Conservation (phyloP, 192 early-diverging fungal species). For the Coemansia guatemalensis region DNA sequence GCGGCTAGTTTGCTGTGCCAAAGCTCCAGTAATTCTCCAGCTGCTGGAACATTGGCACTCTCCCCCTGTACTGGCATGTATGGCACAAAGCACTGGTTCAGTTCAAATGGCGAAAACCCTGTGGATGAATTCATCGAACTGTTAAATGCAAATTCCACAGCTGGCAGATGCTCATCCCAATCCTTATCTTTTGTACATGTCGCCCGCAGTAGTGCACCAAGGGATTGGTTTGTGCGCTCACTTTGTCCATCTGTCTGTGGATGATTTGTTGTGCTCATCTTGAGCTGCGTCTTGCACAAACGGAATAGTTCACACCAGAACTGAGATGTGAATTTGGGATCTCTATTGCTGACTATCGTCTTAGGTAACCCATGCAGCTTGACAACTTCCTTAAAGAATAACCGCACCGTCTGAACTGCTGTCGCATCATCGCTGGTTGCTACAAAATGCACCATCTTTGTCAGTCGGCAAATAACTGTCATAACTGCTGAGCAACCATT, state of each 20-base stretch:
- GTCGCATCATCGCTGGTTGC: no score
- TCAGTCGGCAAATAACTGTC: no score
- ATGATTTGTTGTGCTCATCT: no score
- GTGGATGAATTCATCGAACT: background rate
- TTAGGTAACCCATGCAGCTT: constrained; percentile 4
- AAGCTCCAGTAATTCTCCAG: background rate
- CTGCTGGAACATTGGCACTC: background rate
- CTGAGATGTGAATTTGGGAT: no score
- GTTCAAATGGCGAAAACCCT: no score
- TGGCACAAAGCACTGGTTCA: no score
- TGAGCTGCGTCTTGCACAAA: background rate
- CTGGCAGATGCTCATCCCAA: no score
- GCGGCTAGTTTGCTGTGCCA: background rate
- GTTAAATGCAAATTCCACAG: constrained; percentile 5
- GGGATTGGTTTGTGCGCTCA: constrained; percentile 1
- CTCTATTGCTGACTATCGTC: background rate
- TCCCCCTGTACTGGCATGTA: constrained; percentile 11
- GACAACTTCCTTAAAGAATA: constrained; percentile 1
- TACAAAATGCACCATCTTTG: no score
- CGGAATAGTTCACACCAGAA: background rate
- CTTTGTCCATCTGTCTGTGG: no score
- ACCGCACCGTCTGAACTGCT: background rate
- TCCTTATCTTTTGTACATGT: no score
- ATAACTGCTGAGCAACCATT: no score
- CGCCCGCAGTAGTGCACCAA: background rate